Conservation (phyloP, 164 flowering plant species). For the Liriodendron chinense region DNA sequence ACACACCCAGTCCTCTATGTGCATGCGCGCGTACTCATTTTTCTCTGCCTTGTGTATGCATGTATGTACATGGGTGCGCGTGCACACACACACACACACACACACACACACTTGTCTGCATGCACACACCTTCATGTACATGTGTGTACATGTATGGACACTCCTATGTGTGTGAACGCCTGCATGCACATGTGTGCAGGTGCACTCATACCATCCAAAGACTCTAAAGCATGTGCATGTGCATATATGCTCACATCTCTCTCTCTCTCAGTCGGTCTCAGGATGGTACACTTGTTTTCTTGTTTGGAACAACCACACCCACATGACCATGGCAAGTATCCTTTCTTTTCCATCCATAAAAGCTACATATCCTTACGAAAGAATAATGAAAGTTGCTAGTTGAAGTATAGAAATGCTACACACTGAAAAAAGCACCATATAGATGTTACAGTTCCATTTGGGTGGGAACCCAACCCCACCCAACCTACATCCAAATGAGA, state of each 20-base stretch:
- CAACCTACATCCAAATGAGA: background rate
- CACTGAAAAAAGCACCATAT: background rate
- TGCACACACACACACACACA: too few relatives aligned
- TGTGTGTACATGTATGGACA: too few relatives aligned
- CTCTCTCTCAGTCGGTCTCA: conserved; percentile 6
- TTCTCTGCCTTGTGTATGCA: too few relatives aligned
- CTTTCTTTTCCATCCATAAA: background rate
- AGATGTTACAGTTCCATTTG: background rate
- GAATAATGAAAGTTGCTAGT: conserved; percentile 6
- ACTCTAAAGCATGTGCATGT: too few relatives aligned
- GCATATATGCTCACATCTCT: background rate
- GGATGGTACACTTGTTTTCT: background rate
- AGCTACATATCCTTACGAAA: conserved; percentile 8
- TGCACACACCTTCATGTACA: too few relatives aligned
- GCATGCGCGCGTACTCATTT: too few relatives aligned
- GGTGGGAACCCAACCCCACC: conserved; percentile 1
- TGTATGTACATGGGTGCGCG: too few relatives aligned
- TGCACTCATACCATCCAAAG: background rate
- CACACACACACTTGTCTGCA: too few relatives aligned
- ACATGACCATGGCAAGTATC: background rate
- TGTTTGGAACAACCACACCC: conserved; percentile 1
- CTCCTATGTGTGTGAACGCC: too few relatives aligned
- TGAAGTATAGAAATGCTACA: background rate
- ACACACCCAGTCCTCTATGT: too few relatives aligned
- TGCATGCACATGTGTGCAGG: background rate